Base-by-base conservation (phyloP, 176 grass and related monocot species). In the Aegilops bicornis region DNA sequence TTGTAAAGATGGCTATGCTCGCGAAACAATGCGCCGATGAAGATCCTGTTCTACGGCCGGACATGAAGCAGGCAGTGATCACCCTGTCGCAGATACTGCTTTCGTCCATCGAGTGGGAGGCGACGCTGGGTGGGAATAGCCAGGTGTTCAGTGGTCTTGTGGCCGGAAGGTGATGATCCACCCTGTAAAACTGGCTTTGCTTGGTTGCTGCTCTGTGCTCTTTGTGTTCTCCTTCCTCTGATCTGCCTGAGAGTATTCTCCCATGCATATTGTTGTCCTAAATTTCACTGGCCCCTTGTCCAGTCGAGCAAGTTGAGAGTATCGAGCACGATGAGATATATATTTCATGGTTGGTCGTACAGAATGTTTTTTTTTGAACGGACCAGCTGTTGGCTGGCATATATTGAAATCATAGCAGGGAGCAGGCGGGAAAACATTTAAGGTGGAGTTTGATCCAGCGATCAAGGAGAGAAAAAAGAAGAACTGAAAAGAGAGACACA, bases 61-160 rank as follows among this genome's bases (percentile, higher is more conserved):
- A 99, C 62, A 96, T 99, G 97, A 96, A 99, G 89, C 97, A 94
- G 86, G 90, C 88, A n/a, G 97, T 99, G 73, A 99, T 99, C 47
- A 91, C 97, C 65, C 80, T 99, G 16, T 99, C 97, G 10, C 97
- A 96, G n/a, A 93, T 99, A 80, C 90, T 99, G 31, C 87, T 96
- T 16, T 99, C 97, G 7, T 99, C 97, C 25, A 89, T 96, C 24
- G 97, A 99, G 79, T 99, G 97, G 97, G 97, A 99, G 43, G 89
- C 97, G 3, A 91, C 92, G 1, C 81, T 91, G 40, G 97, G 92
- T 5, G 97, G 97, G 79, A 99, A 96, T 76, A 92, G 94, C 85
- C 97, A 99, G 80, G 91, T 99, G 36, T 99, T 99, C 79, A 99
- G 97, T 39, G 97, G 97, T 25, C 97, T 99, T 64, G 97, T 99